These are phyloP conservation scores for Penicillium sp. DNA, from an alignment of 2,329 filamentous ascomycete genomes.

Conservation along the genomic window DNA sequence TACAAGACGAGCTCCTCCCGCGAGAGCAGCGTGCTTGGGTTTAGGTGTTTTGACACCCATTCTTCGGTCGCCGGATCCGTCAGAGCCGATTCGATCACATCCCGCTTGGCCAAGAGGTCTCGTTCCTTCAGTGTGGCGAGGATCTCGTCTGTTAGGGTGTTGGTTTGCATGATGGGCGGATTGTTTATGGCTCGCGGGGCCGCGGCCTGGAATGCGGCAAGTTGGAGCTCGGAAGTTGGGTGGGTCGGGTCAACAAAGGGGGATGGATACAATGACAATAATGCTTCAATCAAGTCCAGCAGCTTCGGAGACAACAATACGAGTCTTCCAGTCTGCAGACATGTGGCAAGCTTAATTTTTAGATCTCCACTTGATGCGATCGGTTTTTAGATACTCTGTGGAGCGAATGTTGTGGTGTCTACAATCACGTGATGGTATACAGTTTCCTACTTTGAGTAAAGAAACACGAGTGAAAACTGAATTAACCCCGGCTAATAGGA, in stretches of 20 bases:
- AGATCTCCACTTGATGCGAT: neutral
- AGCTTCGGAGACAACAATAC: neutral
- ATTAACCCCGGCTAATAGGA: neutral
- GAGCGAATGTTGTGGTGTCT: slow-evolving; percentile 10
- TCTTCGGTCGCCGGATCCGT: slow-evolving; percentile 32
- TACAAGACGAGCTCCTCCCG: slow-evolving; percentile 49
- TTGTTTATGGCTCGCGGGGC: slow-evolving; percentile 15
- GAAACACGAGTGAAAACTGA: neutral
- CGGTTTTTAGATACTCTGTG: neutral
- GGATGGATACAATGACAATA: no score
- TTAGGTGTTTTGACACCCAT: slow-evolving; percentile 44
- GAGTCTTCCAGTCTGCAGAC: neutral
- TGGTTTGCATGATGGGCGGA: slow-evolving; percentile 17
- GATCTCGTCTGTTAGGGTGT: slow-evolving; percentile 23
- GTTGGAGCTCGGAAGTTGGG: slow-evolving; percentile 13
- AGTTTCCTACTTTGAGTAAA: slow-evolving; percentile 17
- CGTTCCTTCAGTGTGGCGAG: slow-evolving; percentile 39
- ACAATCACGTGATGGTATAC: slow-evolving; percentile 26
- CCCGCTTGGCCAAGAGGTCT: slow-evolving; percentile 36
- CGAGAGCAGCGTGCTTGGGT: slow-evolving; percentile 45
- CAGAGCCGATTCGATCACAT: slow-evolving; percentile 39
- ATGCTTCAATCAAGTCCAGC: neutral
- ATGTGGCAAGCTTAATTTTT: neutral
- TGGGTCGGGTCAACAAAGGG: neutral
- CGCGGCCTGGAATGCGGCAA: slow-evolving; percentile 12